phyloP scores from a whole-genome alignment of 305 asterid genomes.

The Fraxinus xanthoxyloides region DNA sequence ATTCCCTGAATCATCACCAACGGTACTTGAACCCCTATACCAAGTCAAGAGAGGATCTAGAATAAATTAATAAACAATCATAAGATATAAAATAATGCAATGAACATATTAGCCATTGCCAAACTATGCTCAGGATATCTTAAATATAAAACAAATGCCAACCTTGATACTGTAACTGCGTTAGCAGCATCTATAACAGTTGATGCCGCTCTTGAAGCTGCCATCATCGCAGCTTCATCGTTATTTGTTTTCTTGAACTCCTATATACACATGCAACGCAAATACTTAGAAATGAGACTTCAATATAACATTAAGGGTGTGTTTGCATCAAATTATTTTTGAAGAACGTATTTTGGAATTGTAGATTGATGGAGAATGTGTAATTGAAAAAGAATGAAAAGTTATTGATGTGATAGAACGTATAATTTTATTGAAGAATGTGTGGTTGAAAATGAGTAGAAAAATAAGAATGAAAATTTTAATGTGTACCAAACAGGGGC shows the following conservation, averaged over 20 bases:
- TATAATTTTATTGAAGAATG: too few species aligned
- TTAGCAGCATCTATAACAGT: conserved; percentile 90
- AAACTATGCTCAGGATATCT: conserved; percentile 12
- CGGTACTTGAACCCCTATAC: conserved; percentile 51
- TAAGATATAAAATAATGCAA: conserved; percentile 7
- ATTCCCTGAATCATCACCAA: conserved; percentile 49
- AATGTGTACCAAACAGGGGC: too few species aligned
- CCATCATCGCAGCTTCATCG: conserved; percentile 83
- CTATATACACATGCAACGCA: conserved; percentile 35
- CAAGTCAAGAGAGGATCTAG: conserved; percentile 23
- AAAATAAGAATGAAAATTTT: too few species aligned
- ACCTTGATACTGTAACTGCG: conserved; percentile 76
- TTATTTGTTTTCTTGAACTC: conserved; percentile 73
- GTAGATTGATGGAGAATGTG: too few species aligned
- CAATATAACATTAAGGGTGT: conserved; percentile 9
- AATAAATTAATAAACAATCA: neutral
- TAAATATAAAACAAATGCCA: conserved; percentile 28
- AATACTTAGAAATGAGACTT: conserved; percentile 13
- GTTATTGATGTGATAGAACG: too few species aligned
- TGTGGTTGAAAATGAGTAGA: too few species aligned
- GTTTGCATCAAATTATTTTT: too few species aligned
- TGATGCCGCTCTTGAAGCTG: conserved; percentile 90
- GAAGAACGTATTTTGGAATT: too few species aligned
- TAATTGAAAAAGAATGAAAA: too few species aligned
- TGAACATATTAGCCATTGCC: conserved; percentile 3